Conservation (phyloP, 106 monocot genomes). For the Dendrobium chrysotoxum region DNA sequence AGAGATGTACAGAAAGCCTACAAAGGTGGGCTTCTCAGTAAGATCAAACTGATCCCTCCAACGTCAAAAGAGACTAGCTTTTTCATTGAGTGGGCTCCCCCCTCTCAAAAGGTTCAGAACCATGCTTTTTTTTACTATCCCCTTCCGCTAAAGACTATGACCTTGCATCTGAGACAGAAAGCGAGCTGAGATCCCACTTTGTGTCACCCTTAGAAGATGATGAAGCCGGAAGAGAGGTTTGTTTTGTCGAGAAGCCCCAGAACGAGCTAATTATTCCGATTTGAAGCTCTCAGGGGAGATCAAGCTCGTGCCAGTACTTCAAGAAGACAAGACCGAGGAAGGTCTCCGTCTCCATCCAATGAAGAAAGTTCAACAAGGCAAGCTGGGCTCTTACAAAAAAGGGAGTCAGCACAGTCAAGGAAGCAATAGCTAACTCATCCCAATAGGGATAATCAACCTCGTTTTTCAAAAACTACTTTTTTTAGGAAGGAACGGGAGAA, state of each 20-base stretch:
- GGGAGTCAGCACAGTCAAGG: slow-evolving; percentile 2
- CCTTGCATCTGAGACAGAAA: slow-evolving; percentile 2
- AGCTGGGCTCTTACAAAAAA: background rate
- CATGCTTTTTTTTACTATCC: slow-evolving; percentile 4
- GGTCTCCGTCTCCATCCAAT: slow-evolving; percentile 2
- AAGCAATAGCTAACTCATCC: background rate
- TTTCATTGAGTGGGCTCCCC: slow-evolving; percentile 9
- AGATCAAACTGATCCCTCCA: slow-evolving; percentile 6
- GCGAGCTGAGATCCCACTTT: background rate
- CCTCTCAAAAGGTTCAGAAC: background rate
- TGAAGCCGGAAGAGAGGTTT: background rate
- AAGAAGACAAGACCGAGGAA: slow-evolving; percentile 6
- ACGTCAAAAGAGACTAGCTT: slow-evolving; percentile 1
- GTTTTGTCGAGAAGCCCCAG: background rate
- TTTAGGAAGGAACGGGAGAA: background rate
- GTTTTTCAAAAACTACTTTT: no score
- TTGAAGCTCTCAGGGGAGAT: slow-evolving; percentile 1
- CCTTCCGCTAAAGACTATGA: background rate
- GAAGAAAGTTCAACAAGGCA: background rate
- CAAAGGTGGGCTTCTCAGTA: background rate
- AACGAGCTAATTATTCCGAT: background rate
- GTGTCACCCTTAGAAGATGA: slow-evolving; percentile 4
- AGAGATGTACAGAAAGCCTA: background rate
- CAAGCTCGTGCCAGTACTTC: slow-evolving; percentile 1
- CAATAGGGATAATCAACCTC: no score